Base-by-base conservation (phyloP, 495 filamentous ascomycete genomes). In the Penicillium antarcticum region DNA sequence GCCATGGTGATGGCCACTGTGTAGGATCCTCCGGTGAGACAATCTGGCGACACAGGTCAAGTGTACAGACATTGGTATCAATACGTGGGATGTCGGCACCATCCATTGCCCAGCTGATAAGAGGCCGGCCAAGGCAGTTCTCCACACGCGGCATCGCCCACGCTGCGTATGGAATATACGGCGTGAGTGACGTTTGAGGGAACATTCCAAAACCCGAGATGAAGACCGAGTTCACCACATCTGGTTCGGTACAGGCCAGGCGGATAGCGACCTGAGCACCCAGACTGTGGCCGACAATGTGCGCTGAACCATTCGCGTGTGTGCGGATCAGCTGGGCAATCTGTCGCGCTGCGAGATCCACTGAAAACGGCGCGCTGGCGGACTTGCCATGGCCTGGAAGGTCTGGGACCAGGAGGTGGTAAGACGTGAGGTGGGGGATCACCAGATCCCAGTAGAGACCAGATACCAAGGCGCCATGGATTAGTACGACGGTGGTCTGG, bases 351-450 rank as follows among this genome's bases (percentile, higher is more conserved):
- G 58, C 19, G 23, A 31, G 31, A 4, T 55, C 46, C 14, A 61
- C 42, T n/a, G 18, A 52, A 43, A 55, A 58, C 0, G 46, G 54
- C 13, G 47, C 32, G 31, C 45, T 46, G 12, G 48, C 19, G 7
- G 58, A 61, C 13, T 52, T 37, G n/a, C 54, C 58, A 48, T 61
- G 58, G 10, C 40, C 42, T 8, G 58, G 51, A 4, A 61, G 55
- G 14, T 61, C 58, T 11, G 58, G 58, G 6, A 51, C 26, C 14
- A 58, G 42, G 11, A 61, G 18, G 36, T 58, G 58, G 43, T 58
- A 61, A 24, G 40, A 34, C 11, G 33, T 41, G n/a, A 61, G 55
- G 26, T 44, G 32, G 12, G 51, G 51, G n/a, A 47, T 32, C 5
- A 61, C 55, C 0, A 48, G 18, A 17, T 55, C 42, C 58, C 55